Percentiles rank a stretch among this genome's conserved stretches.
Conservation (phyloP, 73 alveolate species). For the Stentor coeruleus region DNA sequence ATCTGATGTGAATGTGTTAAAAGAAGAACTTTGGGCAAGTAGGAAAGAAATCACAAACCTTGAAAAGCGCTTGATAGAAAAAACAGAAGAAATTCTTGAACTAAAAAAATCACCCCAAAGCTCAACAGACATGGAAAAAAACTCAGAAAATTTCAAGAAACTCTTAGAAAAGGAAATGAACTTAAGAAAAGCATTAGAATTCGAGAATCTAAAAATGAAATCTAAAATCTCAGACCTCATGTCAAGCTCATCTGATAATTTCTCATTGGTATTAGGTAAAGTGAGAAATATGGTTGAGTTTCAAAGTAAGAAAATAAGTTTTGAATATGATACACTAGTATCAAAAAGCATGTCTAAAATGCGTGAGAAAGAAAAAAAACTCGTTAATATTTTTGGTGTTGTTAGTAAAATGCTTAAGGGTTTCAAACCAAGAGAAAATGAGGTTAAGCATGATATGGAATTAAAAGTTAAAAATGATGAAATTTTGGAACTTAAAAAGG, state of each 20-base stretch:
- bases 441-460: too few relatives aligned
- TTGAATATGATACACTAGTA: neutral
- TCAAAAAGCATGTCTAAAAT: neutral
- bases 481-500: neutral
- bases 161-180: neutral
- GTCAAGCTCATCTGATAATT: neutral
- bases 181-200: neutral
- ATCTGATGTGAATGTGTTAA: neutral
- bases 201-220: neutral
- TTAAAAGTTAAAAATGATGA: neutral
- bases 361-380: neutral
- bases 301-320: too few relatives aligned
- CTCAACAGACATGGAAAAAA: neutral
- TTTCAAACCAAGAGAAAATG: neutral
- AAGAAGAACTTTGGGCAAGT: slow-evolving; percentile 13
- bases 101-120: slow-evolving; percentile 1
- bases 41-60: slow-evolving; percentile 2
- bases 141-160: neutral
- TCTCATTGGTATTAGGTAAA: neutral
- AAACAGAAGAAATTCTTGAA: neutral
- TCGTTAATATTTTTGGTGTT: too few relatives aligned
- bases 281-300: neutral
- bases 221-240: neutral
- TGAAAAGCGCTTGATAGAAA: neutral
- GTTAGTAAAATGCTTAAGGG: too few relatives aligned